These are phyloP conservation scores for Irpex sp. DNA, from an alignment of 1,284 basidiomycete species.

Conservation along the genomic window DNA sequence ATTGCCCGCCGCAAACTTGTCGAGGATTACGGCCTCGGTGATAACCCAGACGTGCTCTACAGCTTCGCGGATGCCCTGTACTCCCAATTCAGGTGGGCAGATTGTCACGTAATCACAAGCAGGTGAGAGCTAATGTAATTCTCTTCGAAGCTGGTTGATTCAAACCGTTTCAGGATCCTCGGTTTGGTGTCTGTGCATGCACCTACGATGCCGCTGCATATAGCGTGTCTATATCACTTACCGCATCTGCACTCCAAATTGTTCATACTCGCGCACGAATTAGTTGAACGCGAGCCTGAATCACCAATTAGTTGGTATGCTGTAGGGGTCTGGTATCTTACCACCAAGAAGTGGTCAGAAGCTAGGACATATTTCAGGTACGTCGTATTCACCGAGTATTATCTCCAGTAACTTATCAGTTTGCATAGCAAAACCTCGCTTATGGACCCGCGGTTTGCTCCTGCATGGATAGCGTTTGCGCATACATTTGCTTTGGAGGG, in stretches of 20 bases:
- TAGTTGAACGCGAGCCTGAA: constrained; percentile 92
- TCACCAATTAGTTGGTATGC: constrained; percentile 96
- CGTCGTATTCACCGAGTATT: constrained; percentile 14
- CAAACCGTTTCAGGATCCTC: constrained; percentile 59
- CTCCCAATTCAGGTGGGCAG: constrained; percentile 86
- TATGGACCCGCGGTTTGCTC: constrained; percentile 95
- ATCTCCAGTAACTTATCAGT: background rate
- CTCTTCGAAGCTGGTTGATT: background rate
- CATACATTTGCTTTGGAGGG: constrained; percentile 97
- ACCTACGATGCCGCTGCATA: constrained; percentile 86
- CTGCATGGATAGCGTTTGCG: constrained; percentile 97
- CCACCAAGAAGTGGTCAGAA: constrained; percentile 81
- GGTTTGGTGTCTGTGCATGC: constrained; percentile 79
- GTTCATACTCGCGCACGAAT: constrained; percentile 93
- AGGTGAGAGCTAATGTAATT: constrained; percentile 43
- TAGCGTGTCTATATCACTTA: constrained; percentile 97
- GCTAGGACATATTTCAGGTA: constrained; percentile 92
- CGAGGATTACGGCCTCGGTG: constrained; percentile 74
- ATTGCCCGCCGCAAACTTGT: constrained; percentile 71
- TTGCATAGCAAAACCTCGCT: constrained; percentile 82
- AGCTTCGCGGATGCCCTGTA: constrained; percentile 92
- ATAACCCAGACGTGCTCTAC: constrained; percentile 91
- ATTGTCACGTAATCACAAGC: constrained; percentile 87
- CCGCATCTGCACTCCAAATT: constrained; percentile 87
- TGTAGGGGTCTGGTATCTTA: constrained; percentile 96